These are phyloP conservation scores for Infundibulicybe gibba DNA, from an alignment of 768 basidiomycete genomes.

Conservation along the genomic window DNA sequence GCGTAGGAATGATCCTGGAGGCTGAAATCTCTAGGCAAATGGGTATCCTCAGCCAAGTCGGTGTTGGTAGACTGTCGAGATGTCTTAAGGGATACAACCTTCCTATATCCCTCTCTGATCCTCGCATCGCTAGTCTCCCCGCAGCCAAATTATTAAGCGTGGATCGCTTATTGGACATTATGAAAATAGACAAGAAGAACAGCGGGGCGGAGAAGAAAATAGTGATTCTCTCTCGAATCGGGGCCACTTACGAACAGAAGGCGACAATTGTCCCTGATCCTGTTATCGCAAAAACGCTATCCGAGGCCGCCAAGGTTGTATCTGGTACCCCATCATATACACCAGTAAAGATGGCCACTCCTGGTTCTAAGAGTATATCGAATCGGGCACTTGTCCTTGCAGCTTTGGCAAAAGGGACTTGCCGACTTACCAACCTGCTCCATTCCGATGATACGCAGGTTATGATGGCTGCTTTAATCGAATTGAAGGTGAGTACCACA, in stretches of 20 bases:
- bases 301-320: conserved; percentile 75
- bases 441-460: conserved; percentile 99
- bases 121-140: conserved; percentile 71
- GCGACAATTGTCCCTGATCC: conserved; percentile 83
- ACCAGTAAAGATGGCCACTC: conserved; percentile 80
- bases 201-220: conserved; percentile 90
- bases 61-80: conserved; percentile 83
- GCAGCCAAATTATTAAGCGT: conserved; percentile 72
- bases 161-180: conserved; percentile 83
- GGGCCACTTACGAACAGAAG: conserved; percentile 87
- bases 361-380: conserved; percentile 95
- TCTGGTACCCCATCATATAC: conserved; percentile 64
- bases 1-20: conserved; percentile 95
- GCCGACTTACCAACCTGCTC: conserved; percentile 83
- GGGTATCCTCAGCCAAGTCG: conserved; percentile 87
- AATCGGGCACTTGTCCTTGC: conserved; percentile 93
- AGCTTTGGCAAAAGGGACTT: conserved; percentile 85
- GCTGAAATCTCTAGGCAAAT: conserved; percentile 89
- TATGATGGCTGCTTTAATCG: conserved; percentile 93
- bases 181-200: conserved; percentile 98
- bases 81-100: conserved; percentile 90
- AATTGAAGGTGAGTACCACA: conserved; percentile 63
- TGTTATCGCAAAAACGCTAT: conserved; percentile 77
- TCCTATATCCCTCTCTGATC: conserved; percentile 77
- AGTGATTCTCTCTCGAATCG: conserved; percentile 87